Evolutionary conservation across 1,139 yeast species (phyloP), one percentile per base, ranked within the genome.

Genomic region (Geotrichum cucujoidarum): DNA sequence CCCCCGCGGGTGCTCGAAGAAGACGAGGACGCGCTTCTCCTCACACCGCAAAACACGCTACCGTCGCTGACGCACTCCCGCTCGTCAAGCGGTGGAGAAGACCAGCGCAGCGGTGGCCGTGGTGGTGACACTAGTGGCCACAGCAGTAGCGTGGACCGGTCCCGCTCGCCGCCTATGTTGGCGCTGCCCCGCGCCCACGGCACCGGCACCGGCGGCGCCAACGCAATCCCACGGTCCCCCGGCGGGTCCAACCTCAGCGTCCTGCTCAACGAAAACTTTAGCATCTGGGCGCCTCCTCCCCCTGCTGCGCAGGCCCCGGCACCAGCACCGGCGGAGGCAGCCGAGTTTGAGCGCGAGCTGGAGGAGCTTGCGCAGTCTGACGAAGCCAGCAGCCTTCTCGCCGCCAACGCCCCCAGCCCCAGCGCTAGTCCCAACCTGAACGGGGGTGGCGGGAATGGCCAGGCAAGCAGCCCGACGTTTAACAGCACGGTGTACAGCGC

Each of bases 211-310:
- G n/a, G n/a, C n/a, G n/a, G n/a, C n/a, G n/a, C n/a, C n/a, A n/a
- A n/a, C n/a, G n/a, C 8, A 24, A 24, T 24, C 30, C 14, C 38
- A 6, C 42, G 33, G 30, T 11, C 18, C n/a, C 33, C 20, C 16
- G 36, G 24, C n/a, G 42, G 47, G 4, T 36, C 42, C 8, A 43
- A 37, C 16, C 22, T 43, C 7, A 25, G 36, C 14, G 37, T 43
- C 8, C 37, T 43, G 13, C 42, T 43, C 2, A 39, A 24, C 11
- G 47, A 43, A 21, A 34, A 40, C 11, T 43, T 43, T 22, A 24
- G 24, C 36, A 36, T 43, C 20, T 43, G 47, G 47, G 42, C 47
- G 7, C 47, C 47, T 16, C 10, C 17, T 6, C 17, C 33, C 33
- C 14, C 33, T n/a, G 4, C 37, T 10, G 10, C 22, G 21, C 14